Conservation (phyloP, 352 stramenopile species). For the Phytophthora sansomeana region DNA sequence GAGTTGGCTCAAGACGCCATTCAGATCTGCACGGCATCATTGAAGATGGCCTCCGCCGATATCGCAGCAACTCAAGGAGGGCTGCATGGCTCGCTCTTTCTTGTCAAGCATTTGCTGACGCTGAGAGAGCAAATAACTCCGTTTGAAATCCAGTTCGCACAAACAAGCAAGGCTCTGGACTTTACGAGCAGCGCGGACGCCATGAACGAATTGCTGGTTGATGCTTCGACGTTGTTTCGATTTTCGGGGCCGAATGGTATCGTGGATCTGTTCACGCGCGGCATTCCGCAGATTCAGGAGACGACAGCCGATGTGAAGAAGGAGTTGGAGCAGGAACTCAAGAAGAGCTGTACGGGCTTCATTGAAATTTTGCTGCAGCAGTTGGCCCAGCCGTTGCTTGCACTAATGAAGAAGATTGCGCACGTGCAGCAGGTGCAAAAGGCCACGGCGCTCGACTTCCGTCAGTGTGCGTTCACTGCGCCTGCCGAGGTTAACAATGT, state of each 20-base stretch:
- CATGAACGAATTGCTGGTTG: conserved; percentile 73
- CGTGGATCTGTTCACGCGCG: conserved; percentile 67
- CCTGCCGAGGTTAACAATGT: conserved; percentile 55
- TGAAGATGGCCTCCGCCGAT: conserved; percentile 81
- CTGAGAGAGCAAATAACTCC: conserved; percentile 86
- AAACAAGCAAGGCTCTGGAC: conserved; percentile 76
- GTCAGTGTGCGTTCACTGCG: conserved; percentile 53
- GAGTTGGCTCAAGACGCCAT: conserved; percentile 87
- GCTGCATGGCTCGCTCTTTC: conserved; percentile 76
- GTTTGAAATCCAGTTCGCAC: conserved; percentile 85
- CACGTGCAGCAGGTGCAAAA: conserved; percentile 51
- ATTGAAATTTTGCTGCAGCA: conserved; percentile 80
- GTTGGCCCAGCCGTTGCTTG: conserved; percentile 61
- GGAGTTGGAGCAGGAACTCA: conserved; percentile 79
- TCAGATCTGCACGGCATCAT: conserved; percentile 75
- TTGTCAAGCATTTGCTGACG: conserved; percentile 86
- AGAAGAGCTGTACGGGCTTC: conserved; percentile 81
- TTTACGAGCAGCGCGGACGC: conserved; percentile 82
- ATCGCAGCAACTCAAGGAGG: conserved; percentile 57
- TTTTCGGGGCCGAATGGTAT: conserved; percentile 68
- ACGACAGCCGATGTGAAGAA: conserved; percentile 85
- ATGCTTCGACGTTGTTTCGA: conserved; percentile 71
- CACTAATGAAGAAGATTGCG: conserved; percentile 74
- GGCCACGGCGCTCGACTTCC: conserved; percentile 47
- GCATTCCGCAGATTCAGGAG: conserved; percentile 82